phyloP scores from a whole-genome alignment of 805 yeast species.

The Lachancea waltii region DNA sequence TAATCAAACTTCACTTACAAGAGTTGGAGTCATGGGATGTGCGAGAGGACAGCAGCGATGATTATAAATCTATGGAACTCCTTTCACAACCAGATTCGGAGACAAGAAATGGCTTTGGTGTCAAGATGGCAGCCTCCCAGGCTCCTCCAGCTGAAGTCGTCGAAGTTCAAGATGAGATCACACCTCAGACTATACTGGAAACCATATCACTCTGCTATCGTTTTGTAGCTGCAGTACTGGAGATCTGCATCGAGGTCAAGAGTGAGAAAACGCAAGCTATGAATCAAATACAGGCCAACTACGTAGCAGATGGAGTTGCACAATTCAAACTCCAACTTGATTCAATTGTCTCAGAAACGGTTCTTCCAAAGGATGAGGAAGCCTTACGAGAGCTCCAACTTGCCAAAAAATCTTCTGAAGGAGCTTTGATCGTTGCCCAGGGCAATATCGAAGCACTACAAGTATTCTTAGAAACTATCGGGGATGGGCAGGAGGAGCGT shows the following conservation, averaged over 20 bases:
- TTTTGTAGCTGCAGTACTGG: slow-evolving; percentile 18
- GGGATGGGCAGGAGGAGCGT: background rate
- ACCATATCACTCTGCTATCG: slow-evolving; percentile 18
- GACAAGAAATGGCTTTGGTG: slow-evolving; percentile 14
- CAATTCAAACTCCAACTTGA: slow-evolving; percentile 17
- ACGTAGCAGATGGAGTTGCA: slow-evolving; percentile 15
- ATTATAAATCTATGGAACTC: background rate
- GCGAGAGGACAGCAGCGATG: background rate
- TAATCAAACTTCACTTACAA: slow-evolving; percentile 16
- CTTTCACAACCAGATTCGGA: background rate
- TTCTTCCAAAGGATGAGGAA: background rate
- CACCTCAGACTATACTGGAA: slow-evolving; percentile 21
- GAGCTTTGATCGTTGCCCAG: slow-evolving; percentile 9
- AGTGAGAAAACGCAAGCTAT: background rate
- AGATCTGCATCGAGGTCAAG: slow-evolving; percentile 15
- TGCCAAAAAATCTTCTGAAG: slow-evolving; percentile 14
- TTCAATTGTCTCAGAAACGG: slow-evolving; percentile 12
- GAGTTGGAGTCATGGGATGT: slow-evolving; percentile 14
- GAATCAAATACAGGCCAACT: slow-evolving; percentile 19
- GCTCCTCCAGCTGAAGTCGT: slow-evolving; percentile 14
- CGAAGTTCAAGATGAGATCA: slow-evolving; percentile 27
- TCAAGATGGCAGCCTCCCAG: slow-evolving; percentile 8
- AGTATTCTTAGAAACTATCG: background rate
- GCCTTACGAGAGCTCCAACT: slow-evolving; percentile 13
- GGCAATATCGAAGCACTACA: slow-evolving; percentile 12